Evolutionary conservation across 2,329 filamentous ascomycete genomes (phyloP), one percentile per base, ranked within the genome.

Genomic region (Drechslerella dactyloides): DNA sequence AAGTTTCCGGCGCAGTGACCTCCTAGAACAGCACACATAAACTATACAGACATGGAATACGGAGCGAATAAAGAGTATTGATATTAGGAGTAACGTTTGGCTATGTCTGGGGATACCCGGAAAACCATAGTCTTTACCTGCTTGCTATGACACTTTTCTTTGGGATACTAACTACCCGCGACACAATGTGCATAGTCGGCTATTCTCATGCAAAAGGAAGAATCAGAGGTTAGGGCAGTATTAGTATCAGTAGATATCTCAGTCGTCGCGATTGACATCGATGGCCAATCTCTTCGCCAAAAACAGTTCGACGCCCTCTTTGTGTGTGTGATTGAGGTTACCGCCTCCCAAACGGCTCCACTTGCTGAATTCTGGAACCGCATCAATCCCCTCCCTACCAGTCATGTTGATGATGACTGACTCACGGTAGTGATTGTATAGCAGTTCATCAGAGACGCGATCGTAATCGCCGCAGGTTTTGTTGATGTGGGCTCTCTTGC

Each of bases 351-450:
- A 56, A 13, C 35, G 10, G 6, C 42, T 27, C 27, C 48, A 64
- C 2, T 52, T n/a, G 1, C 13, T 11, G n/a, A 56, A 64, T 1
- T 23, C 35, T 6, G 61, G 61, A 19, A 65, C 42, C 0, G 17
- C 13, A 19, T 58, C 61, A 19, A 30, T 52, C n/a, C 37, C 27
- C 21, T 44, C 27, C 13, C 61, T 50, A 7, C 61, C 61, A 1
- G 53, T 58, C 53, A 65, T 58, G 24, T 65, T 65, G 54, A 65
- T 58, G 3, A 65, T 52, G 27, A 65, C 61, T 1, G 61, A 50
- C 30, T 65, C 61, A n/a, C n/a, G 50, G 19, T 56, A 65, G 24
- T 65, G 61, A 21, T 58, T 58, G 54, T 65, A 65, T 7, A 65
- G 37, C 23, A 65, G 33, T 1, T 52, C 44, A 7, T 65, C 61